Conservation (phyloP, 768 basidiomycete genomes). For the Epithele typhae region DNA sequence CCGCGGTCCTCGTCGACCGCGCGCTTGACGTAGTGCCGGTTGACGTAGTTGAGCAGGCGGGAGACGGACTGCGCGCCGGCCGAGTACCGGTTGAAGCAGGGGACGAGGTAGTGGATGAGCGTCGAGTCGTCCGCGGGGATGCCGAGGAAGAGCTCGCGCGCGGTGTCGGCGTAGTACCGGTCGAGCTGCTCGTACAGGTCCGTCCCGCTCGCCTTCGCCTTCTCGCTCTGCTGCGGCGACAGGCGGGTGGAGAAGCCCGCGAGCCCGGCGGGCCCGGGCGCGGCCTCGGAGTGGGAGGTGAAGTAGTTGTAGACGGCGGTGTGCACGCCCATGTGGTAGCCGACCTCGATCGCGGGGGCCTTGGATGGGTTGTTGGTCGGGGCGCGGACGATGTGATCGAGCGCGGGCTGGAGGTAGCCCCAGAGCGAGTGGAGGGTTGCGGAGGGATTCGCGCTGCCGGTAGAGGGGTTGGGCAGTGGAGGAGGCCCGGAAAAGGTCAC, state of each 20-base stretch:
- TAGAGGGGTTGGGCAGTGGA: conserved; percentile 26
- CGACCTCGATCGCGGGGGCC: conserved; percentile 67
- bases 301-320: conserved; percentile 83
- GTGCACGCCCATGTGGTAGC: conserved; percentile 73
- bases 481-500: conserved; percentile 12
- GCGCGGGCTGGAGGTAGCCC: conserved; percentile 70
- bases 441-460: conserved; percentile 62
- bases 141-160: conserved; percentile 57
- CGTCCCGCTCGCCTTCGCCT: conserved; percentile 43
- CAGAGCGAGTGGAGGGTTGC: conserved; percentile 69
- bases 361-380: conserved; percentile 55
- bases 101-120: conserved; percentile 66
- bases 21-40: conserved; percentile 69
- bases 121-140: conserved; percentile 62
- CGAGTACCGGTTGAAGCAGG: conserved; percentile 67
- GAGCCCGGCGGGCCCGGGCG: conserved; percentile 23
- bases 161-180: conserved; percentile 59
- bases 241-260: conserved; percentile 14
- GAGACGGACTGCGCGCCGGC: conserved; percentile 64
- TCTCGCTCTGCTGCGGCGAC: conserved; percentile 19
- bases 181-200: conserved; percentile 75
- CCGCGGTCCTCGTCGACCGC: conserved; percentile 76
- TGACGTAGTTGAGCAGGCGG: conserved; percentile 71
- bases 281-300: conserved; percentile 38
- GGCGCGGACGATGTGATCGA: conserved; percentile 74